Conservation (phyloP, 108 stramenopile genomes). For the Cyclotella distinguenda region DNA sequence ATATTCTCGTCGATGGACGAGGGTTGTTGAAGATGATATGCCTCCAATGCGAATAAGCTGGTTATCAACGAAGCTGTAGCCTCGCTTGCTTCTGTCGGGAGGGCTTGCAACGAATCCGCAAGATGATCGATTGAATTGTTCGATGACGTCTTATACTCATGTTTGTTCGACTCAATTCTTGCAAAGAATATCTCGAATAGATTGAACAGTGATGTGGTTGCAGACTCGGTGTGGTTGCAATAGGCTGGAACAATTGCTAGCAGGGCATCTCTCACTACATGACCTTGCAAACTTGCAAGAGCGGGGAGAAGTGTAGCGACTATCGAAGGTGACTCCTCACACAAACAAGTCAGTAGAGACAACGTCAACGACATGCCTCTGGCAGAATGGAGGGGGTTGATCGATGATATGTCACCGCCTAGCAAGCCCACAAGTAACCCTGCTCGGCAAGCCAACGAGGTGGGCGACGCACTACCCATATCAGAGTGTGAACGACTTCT, state of each 20-base stretch:
- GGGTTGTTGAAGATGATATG: slow-evolving; percentile 26
- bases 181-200: slow-evolving; percentile 50
- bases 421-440: slow-evolving; percentile 40
- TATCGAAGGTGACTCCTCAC: slow-evolving; percentile 52
- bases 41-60: slow-evolving; percentile 36
- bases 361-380: slow-evolving; percentile 43
- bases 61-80: slow-evolving; percentile 50
- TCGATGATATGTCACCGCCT: slow-evolving; percentile 23
- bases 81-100: slow-evolving; percentile 43
- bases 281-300: slow-evolving; percentile 40
- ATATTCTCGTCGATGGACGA: not conserved
- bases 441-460: slow-evolving; percentile 31
- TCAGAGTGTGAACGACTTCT: slow-evolving; percentile 41
- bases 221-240: slow-evolving; percentile 48
- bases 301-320: slow-evolving; percentile 68
- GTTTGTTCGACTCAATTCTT: slow-evolving; percentile 21
- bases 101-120: slow-evolving; percentile 42
- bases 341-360: slow-evolving; percentile 55
- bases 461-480: slow-evolving; percentile 25
- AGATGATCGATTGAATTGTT: slow-evolving; percentile 36
- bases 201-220: slow-evolving; percentile 48
- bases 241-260: slow-evolving; percentile 57
- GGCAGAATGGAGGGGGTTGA: slow-evolving; percentile 31
- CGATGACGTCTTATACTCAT: slow-evolving; percentile 25
- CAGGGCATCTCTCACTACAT: slow-evolving; percentile 42